Evolutionary conservation across 345 rosid genomes (phyloP), one percentile per base, ranked within the genome.

Genomic region (Populus davidiana): DNA sequence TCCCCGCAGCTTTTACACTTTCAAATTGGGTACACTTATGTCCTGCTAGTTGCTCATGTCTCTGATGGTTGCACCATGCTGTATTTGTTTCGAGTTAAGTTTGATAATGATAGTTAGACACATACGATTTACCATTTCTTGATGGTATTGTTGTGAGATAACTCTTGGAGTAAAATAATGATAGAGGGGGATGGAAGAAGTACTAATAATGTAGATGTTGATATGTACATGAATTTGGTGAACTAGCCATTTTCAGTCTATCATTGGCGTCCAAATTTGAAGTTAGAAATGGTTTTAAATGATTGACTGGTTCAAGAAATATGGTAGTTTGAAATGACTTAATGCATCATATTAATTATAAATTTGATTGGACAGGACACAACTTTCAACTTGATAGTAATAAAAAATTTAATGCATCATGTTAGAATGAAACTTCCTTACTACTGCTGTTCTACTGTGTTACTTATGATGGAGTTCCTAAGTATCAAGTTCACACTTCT

Each of bases 391-490:
- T 39, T 39, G 43, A 1, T 39, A 0, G 2, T 10, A 41, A 10
- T 41, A 41, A 41, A 41, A 41, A 2, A 41, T 2, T 3, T 41
- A 41, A 54, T n/a, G 23, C 49, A 35, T 54, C 49, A 21, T 36
- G 20, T 33, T 33, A 43, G 11, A 69, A 27, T 63, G 59, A 50
- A 79, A 47, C 20, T 35, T 33, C 23, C 36, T 66, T 61, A 14
- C n/a, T 70, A 17, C 39, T 27, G 27, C 27, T 62, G 6, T 18
- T 72, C 13, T 36, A 43, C 27, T 33, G 35, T 49, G 44, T 33
- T 73, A 66, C 69, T 68, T 65, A 17, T 21, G 61, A 68, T 18
- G 29, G 70, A 74, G 61, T 41, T 66, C 61, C 47, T 71, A 41
- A 64, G 18, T 29, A 65, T 56, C n/a, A 67, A 36, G 74, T n/a